phyloP scores from a whole-genome alignment of 1,284 basidiomycete genomes.

The Peniophora sp. region DNA sequence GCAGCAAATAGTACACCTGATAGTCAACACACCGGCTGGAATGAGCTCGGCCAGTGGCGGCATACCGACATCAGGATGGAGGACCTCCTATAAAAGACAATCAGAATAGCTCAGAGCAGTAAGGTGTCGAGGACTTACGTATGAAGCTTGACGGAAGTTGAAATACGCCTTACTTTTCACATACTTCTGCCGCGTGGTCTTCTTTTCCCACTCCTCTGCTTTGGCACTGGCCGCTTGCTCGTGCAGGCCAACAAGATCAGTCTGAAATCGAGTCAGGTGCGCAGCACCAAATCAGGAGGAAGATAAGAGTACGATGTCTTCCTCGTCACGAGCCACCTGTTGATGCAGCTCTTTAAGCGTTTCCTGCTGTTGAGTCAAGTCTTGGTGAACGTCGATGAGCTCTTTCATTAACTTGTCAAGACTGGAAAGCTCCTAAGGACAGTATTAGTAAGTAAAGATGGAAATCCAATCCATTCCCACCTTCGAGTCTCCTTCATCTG shows the following conservation, averaged over 20 bases:
- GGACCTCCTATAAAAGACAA: slow-evolving; percentile 43
- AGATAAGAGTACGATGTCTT: slow-evolving; percentile 44
- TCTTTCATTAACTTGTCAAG: slow-evolving; percentile 60
- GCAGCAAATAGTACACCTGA: neutral
- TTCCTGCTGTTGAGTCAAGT: slow-evolving; percentile 47
- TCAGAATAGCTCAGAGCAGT: neutral
- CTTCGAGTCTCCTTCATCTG: slow-evolving; percentile 45
- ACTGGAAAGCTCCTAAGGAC: slow-evolving; percentile 40
- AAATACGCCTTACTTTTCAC: slow-evolving; percentile 53
- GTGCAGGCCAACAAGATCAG: slow-evolving; percentile 39
- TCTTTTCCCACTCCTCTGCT: slow-evolving; percentile 40
- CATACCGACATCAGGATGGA: slow-evolving; percentile 59
- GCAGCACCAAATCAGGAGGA: slow-evolving; percentile 9
- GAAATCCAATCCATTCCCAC: slow-evolving; percentile 24
- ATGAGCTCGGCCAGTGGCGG: slow-evolving; percentile 73
- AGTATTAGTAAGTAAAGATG: slow-evolving; percentile 2
- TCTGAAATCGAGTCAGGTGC: slow-evolving; percentile 25
- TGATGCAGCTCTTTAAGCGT: slow-evolving; percentile 46
- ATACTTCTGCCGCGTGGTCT: slow-evolving; percentile 71
- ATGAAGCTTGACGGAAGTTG: slow-evolving; percentile 59
- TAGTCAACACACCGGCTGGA: slow-evolving; percentile 44
- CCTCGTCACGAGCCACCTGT: slow-evolving; percentile 40
- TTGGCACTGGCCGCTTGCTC: slow-evolving; percentile 31
- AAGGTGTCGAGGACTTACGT: slow-evolving; percentile 37
- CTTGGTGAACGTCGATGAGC: slow-evolving; percentile 55